Evolutionary conservation across 2,329 filamentous ascomycete species (phyloP).

Genomic region (Mycosphaerella arachidis): DNA sequence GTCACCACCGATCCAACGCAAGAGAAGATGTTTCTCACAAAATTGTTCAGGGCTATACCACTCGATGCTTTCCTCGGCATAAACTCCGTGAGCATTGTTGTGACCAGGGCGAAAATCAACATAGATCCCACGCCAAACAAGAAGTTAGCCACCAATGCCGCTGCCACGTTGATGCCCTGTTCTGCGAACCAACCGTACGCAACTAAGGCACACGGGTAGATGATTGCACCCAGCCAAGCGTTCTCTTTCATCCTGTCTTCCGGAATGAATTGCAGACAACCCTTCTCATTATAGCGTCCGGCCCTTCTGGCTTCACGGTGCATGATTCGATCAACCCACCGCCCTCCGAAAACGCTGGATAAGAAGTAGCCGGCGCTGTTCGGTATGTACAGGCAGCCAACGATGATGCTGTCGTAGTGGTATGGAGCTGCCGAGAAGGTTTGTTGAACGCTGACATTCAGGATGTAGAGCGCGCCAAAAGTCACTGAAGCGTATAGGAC

Average conservation of each 20-base stretch:
- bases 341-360: slow-evolving; percentile 64
- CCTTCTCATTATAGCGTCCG: slow-evolving; percentile 62
- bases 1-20: slow-evolving; percentile 67
- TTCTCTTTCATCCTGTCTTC: slow-evolving; percentile 83
- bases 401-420: slow-evolving; percentile 60
- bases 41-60: slow-evolving; percentile 77
- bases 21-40: slow-evolving; percentile 71
- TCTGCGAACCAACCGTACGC: slow-evolving; percentile 73
- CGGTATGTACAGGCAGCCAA: slow-evolving; percentile 75
- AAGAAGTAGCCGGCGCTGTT: slow-evolving; percentile 68
- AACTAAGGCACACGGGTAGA: slow-evolving; percentile 67
- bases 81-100: slow-evolving; percentile 83
- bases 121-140: slow-evolving; percentile 71
- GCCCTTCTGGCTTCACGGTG: slow-evolving; percentile 65
- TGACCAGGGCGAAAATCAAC: slow-evolving; percentile 68
- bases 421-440: slow-evolving; percentile 66
- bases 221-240: slow-evolving; percentile 66
- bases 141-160: slow-evolving; percentile 34
- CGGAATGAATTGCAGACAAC: slow-evolving; percentile 63
- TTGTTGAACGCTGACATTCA: slow-evolving; percentile 72
- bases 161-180: slow-evolving; percentile 47
- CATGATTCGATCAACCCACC: slow-evolving; percentile 81
- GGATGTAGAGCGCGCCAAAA: slow-evolving; percentile 69
- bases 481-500: slow-evolving; percentile 71
- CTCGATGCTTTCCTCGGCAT: slow-evolving; percentile 66